Conservation (phyloP, 306 rosid species). For the Glycine tomentella region DNA sequence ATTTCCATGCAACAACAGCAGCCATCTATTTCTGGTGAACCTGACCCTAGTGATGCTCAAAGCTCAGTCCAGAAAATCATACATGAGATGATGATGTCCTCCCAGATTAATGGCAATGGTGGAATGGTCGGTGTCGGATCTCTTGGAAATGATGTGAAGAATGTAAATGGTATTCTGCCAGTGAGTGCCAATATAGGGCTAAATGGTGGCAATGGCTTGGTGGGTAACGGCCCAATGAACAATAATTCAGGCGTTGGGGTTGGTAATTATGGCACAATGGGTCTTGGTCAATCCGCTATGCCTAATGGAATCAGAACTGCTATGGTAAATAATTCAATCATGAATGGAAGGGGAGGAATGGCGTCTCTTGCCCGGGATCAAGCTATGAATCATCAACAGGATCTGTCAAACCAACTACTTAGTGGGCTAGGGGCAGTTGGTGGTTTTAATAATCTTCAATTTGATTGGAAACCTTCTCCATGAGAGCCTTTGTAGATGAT, state of each 20-base stretch:
- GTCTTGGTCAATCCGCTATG: slow-evolving; percentile 74
- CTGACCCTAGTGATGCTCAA: slow-evolving; percentile 79
- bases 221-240: slow-evolving; percentile 67
- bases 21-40: slow-evolving; percentile 75
- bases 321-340: slow-evolving; percentile 75
- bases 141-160: slow-evolving; percentile 80
- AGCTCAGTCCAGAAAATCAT: slow-evolving; percentile 89
- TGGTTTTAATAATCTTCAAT: slow-evolving; percentile 82
- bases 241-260: slow-evolving; percentile 65
- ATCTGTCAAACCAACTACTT: slow-evolving; percentile 87
- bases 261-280: slow-evolving; percentile 72
- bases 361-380: slow-evolving; percentile 80
- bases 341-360: slow-evolving; percentile 93
- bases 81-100: slow-evolving; percentile 81
- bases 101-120: slow-evolving; percentile 68
- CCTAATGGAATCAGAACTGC: slow-evolving; percentile 82
- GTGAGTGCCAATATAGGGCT: slow-evolving; percentile 60
- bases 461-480: slow-evolving; percentile 88
- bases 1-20: slow-evolving; percentile 87
- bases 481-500: slow-evolving; percentile 56
- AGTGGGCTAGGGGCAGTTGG: slow-evolving; percentile 87
- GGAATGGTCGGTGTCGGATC: slow-evolving; percentile 67
- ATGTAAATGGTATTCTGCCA: slow-evolving; percentile 69
- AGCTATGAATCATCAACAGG: slow-evolving; percentile 83
- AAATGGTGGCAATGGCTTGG: slow-evolving; percentile 65